Base-by-base conservation (phyloP, 1,284 basidiomycete genomes). In the Microstroma glucosiphilum region DNA sequence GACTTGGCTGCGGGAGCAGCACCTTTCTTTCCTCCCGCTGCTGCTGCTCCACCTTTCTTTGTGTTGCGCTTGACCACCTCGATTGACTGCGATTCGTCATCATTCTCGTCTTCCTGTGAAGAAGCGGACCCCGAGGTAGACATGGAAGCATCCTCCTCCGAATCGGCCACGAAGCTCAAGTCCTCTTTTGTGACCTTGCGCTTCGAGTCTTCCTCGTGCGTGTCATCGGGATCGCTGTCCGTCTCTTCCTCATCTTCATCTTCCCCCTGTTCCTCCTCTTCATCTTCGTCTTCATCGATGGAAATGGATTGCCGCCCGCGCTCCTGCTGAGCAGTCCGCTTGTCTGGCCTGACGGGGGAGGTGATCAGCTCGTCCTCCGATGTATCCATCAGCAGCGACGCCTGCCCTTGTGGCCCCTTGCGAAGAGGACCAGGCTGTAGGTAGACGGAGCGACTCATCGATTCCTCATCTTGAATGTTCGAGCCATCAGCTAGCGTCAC, bases 321-420 rank as follows among this genome's bases (percentile, higher is more conserved):
- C 8, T 49, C 58, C 6, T 41, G n/a, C 13, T 49, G 17, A 17
- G 12, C 55, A 17, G 15, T 30, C 55, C 56, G 23, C 56, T 17
- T 23, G 8, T 57, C 56, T 15, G 25, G 21, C 26, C 23, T 26
- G 7, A 40, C 37, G 19, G 37, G 56, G 7, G n/a, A 15, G 30
- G 19, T 19, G n/a, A 40, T 19, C 37, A 19, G 12, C 21, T 51
- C 40, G 57, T 60, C 59, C 15, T 60, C 53, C n/a, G 17, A 51
- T 9, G 15, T 37, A 8, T 23, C 12, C 21, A 57, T 23, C 21
- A 13, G 23, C 60, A 17, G 56, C 54, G 1, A 13, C 59, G 21
- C 25, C 59, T 42, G 56, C 41, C 7, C 21, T 48, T 11, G 17
- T 40, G 42, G 11, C 23, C 54, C 40, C 26, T 12, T 60, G 9